A percentile compares a stretch with the other conserved stretches of the same genome.
phyloP scores from a whole-genome alignment of 495 filamentous ascomycete species.

The Darksidea phi region DNA sequence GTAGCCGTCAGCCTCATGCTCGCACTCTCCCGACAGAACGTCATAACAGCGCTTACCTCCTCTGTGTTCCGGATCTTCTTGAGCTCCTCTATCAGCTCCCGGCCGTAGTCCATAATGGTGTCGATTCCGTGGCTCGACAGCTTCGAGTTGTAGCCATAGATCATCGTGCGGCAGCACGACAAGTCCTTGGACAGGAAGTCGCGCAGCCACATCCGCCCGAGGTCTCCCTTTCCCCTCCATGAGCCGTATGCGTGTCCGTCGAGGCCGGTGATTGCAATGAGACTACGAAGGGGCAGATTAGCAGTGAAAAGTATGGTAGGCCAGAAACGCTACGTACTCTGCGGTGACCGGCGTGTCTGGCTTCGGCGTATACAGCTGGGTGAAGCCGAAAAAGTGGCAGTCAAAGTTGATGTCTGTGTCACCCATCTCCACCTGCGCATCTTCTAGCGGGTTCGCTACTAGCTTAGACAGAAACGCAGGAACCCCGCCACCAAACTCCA shows the following conservation, averaged over 20 bases:
- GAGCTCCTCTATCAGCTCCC: too few species aligned
- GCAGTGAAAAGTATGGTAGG: too few species aligned
- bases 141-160: background rate
- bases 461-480: conserved; percentile 13
- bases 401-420: conserved; percentile 27
- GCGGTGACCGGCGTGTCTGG: conserved; percentile 6
- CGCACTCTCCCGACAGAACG: too few species aligned
- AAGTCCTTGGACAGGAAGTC: background rate
- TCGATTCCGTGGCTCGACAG: background rate
- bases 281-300: background rate
- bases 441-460: conserved; percentile 9
- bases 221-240: background rate
- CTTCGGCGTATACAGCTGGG: conserved; percentile 23
- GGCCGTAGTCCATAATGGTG: background rate
- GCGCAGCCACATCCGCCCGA: background rate
- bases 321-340: conserved; percentile 7
- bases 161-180: background rate
- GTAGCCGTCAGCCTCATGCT: too few species aligned
- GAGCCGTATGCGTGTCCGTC: background rate
- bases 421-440: conserved; percentile 15
- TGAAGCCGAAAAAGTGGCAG: conserved; percentile 28
- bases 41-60: too few species aligned
- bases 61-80: too few species aligned
- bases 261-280: background rate
- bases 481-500: conserved; percentile 10